A percentile compares a stretch with the other conserved stretches of the same genome.
Conservation (phyloP, 78 protist species). For the Tieghemostelium lacteum region DNA sequence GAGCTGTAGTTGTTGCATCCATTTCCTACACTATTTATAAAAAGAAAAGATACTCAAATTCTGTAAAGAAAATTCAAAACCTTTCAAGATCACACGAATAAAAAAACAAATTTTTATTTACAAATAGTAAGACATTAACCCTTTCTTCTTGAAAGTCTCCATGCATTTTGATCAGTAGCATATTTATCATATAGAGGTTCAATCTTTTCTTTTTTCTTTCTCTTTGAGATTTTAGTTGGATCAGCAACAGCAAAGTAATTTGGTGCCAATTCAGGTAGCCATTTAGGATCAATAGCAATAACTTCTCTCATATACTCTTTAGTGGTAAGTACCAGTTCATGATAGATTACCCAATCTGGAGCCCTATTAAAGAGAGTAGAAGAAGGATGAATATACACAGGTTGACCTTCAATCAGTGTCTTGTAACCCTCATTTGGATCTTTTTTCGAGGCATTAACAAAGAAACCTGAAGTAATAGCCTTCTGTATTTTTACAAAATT, state of each 20-base stretch:
- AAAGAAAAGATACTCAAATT: not conserved
- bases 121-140: no score
- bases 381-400: conserved; percentile 97
- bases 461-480: conserved; percentile 96
- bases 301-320: conserved; percentile 99
- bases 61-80: no score
- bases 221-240: conserved; percentile 87
- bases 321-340: conserved; percentile 96
- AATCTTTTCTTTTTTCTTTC: conserved; percentile 92
- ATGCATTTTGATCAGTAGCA: conserved; percentile 87
- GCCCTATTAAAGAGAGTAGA: conserved; percentile 94
- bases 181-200: conserved; percentile 95
- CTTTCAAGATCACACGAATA: no score
- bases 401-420: conserved; percentile 93
- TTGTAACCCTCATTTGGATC: conserved; percentile 98
- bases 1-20: not conserved
- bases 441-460: conserved; percentile 97
- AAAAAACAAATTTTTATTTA: no score
- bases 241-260: conserved; percentile 90
- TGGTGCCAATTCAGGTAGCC: conserved; percentile 98
- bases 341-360: conserved; percentile 97
- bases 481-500: conserved; percentile 87
- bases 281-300: conserved; percentile 94
- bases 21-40: not conserved
- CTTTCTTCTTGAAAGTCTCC: conserved; percentile 93